phyloP scores from a whole-genome alignment of 2,329 filamentous ascomycete species.

The Sphaerulina musiva region DNA sequence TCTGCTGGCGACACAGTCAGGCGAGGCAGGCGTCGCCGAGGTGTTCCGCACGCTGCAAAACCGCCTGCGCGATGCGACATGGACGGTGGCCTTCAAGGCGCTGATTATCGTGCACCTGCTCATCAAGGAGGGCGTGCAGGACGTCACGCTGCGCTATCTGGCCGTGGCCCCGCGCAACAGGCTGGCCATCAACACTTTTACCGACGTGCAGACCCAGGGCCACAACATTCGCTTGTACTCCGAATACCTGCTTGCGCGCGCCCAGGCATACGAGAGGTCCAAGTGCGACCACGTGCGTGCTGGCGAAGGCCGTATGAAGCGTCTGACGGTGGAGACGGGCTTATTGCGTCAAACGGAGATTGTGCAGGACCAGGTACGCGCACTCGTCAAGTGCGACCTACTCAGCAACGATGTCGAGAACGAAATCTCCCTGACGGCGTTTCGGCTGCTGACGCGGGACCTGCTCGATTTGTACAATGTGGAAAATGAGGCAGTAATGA shows the following conservation, averaged over 20 bases:
- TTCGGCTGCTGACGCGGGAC: conserved; percentile 83
- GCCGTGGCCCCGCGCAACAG: conserved; percentile 69
- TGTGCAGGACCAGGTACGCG: conserved; percentile 80
- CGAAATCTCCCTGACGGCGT: conserved; percentile 91
- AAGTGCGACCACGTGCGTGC: conserved; percentile 84
- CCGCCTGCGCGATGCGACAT: conserved; percentile 88
- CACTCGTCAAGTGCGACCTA: conserved; percentile 82
- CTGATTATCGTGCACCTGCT: conserved; percentile 93
- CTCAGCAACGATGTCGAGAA: conserved; percentile 86
- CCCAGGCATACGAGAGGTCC: conserved; percentile 73
- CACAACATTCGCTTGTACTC: conserved; percentile 90
- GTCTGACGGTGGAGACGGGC: conserved; percentile 82
- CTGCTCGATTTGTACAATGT: conserved; percentile 85
- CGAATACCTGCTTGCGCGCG: conserved; percentile 75
- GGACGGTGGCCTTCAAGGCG: conserved; percentile 99
- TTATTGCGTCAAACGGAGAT: conserved; percentile 83
- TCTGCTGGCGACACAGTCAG: conserved; percentile 86
- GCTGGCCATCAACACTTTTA: conserved; percentile 83
- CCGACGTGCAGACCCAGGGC: conserved; percentile 90
- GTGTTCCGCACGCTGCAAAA: conserved; percentile 88
- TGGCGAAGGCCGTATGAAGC: conserved; percentile 76
- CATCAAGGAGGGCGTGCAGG: conserved; percentile 88
- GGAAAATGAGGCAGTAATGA: conserved; percentile 95
- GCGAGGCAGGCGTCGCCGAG: conserved; percentile 89
- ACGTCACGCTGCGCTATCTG: conserved; percentile 80